Evolutionary conservation across 225 moss, liverwort and hornwort genomes (phyloP).

Genomic region (Marchantia paleacea): DNA sequence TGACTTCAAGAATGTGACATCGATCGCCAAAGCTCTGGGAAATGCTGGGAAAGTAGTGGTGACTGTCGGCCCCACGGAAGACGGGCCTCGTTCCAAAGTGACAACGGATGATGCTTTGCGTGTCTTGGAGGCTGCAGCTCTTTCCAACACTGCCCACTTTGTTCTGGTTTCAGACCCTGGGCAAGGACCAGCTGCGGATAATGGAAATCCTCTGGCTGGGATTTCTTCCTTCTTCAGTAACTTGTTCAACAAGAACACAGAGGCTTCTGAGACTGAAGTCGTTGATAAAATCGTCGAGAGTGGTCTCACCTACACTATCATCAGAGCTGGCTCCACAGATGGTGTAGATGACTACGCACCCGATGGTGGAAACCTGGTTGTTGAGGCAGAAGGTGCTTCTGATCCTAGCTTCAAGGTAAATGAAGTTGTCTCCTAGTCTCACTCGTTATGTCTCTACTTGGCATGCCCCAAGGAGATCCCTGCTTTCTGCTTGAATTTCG

Average conservation of each 20-base stretch:
- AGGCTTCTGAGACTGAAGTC: conserved; percentile 52
- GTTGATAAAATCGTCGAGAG: conserved; percentile 69
- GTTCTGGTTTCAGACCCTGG: conserved; percentile 78
- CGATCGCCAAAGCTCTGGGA: conserved; percentile 83
- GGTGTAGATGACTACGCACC: conserved; percentile 85
- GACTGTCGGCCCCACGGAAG: conserved; percentile 85
- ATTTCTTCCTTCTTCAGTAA: conserved; percentile 63
- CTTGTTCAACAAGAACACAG: conserved; percentile 49
- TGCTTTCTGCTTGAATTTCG: not conserved
- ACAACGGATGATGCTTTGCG: conserved; percentile 66
- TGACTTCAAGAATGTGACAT: conserved; percentile 78
- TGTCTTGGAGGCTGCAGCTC: conserved; percentile 77
- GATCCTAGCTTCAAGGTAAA: conserved; percentile 71
- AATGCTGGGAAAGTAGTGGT: conserved; percentile 96
- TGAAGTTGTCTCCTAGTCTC: not conserved
- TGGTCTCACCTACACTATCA: conserved; percentile 67
- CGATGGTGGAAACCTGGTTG: conserved; percentile 70
- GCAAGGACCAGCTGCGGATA: conserved; percentile 37
- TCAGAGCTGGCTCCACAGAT: conserved; percentile 69
- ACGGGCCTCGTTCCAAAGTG: conserved; percentile 81
- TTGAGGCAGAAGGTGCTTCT: conserved; percentile 70
- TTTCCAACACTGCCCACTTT: conserved; percentile 78
- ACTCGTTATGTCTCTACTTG: not conserved
- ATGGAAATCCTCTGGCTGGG: conserved; percentile 62
- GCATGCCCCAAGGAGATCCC: not conserved